Evolutionary conservation across 106 monocot genomes (phyloP).

Genomic region (Dioscorea zingiberensis): DNA sequence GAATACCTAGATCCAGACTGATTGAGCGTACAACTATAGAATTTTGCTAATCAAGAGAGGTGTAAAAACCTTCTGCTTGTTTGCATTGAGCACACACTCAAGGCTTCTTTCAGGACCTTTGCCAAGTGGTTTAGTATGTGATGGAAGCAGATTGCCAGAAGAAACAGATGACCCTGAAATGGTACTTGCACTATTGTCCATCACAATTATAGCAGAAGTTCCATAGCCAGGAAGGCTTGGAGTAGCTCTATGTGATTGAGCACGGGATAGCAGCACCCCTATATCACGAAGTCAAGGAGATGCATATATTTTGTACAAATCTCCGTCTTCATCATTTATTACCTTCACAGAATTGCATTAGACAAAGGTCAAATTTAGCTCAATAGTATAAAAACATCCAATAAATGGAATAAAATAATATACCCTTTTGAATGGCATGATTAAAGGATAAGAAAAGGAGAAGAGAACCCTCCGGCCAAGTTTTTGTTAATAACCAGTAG

Average conservation of each 20-base stretch:
- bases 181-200: constrained; percentile 73
- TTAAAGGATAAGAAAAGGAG: constrained; percentile 80
- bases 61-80: no score
- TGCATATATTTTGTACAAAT: constrained; percentile 83
- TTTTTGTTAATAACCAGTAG: constrained; percentile 91
- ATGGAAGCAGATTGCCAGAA: constrained; percentile 33
- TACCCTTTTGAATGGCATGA: constrained; percentile 95
- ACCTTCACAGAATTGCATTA: constrained; percentile 32
- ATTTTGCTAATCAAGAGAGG: no score
- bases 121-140: constrained; percentile 45
- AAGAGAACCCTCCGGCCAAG: constrained; percentile 93
- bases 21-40: no score
- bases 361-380: neutral
- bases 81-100: no score
- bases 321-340: constrained; percentile 97
- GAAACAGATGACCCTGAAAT: constrained; percentile 56
- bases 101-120: no score
- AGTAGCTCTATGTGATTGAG: constrained; percentile 35
- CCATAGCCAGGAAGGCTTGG: constrained; percentile 64
- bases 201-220: constrained; percentile 89
- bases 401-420: constrained; percentile 3
- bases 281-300: constrained; percentile 89
- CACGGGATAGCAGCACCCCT: constrained; percentile 48
- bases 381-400: neutral
- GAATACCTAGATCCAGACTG: no score